A percentile compares a stretch with the other conserved stretches of the same genome.
Evolutionary conservation across 139 green algal species (phyloP).

Genomic region (Astrephomene gubernaculifera): DNA sequence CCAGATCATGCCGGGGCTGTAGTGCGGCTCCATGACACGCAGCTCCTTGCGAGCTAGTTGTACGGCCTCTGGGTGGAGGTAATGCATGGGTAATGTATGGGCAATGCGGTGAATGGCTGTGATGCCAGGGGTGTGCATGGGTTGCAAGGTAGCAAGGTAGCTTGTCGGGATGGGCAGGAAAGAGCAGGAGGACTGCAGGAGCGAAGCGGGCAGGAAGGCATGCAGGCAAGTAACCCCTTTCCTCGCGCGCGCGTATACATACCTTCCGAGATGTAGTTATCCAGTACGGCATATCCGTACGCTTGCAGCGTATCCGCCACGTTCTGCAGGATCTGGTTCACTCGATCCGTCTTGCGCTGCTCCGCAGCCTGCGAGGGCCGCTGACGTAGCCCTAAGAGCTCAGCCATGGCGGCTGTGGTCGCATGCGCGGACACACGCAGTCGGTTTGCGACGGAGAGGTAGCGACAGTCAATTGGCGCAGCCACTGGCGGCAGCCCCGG

Average conservation of each 20-base stretch:
- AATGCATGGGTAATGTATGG: too few relatives aligned
- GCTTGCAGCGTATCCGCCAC: constrained; percentile 38
- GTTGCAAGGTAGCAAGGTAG: too few relatives aligned
- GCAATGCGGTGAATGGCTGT: too few relatives aligned
- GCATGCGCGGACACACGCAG: constrained; percentile 19
- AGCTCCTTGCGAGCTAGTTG: constrained; percentile 36
- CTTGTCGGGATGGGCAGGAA: too few relatives aligned
- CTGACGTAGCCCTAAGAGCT: constrained; percentile 13
- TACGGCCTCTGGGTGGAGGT: neutral
- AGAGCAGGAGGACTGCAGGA: too few relatives aligned
- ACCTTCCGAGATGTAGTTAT: constrained; percentile 45
- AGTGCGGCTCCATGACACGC: constrained; percentile 36
- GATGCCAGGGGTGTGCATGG: too few relatives aligned
- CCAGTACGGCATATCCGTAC: constrained; percentile 45
- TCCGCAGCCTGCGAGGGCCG: neutral
- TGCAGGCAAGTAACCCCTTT: too few relatives aligned
- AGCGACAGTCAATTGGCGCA: constrained; percentile 29
- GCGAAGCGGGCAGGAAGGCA: too few relatives aligned
- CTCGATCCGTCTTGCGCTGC: neutral
- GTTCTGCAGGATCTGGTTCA: constrained; percentile 17
- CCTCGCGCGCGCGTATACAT: too few relatives aligned
- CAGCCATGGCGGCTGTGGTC: constrained; percentile 5
- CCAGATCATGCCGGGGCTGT: constrained; percentile 56
- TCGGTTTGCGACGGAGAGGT: constrained; percentile 30
- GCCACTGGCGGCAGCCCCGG: constrained; percentile 3